phyloP scores from a whole-genome alignment of 176 grass and related monocot genomes.

The Alopecurus myosuroides region DNA sequence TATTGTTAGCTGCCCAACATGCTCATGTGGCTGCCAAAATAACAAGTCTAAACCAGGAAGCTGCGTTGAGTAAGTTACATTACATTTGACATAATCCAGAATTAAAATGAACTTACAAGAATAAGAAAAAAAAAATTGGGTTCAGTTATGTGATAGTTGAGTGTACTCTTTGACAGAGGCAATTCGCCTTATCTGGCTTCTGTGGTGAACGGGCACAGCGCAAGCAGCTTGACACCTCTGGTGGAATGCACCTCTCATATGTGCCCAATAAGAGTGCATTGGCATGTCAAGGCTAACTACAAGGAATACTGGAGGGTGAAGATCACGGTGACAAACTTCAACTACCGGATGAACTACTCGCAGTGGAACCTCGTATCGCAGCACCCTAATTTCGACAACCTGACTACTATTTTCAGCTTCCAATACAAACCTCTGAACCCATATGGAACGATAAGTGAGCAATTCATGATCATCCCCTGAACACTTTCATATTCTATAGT shows the following conservation, averaged over 20 bases:
- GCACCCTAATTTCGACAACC: constrained; percentile 80
- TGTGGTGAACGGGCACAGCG: constrained; percentile 32
- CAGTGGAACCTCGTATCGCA: constrained; percentile 86
- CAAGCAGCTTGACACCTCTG: constrained; percentile 47
- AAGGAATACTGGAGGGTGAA: constrained; percentile 80
- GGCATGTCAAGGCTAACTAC: constrained; percentile 90
- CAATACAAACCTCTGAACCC: constrained; percentile 56
- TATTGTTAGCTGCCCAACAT: constrained; percentile 67
- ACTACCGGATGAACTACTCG: constrained; percentile 79
- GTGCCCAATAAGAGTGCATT: constrained; percentile 92
- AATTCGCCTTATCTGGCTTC: constrained; percentile 64
- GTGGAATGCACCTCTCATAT: constrained; percentile 80
- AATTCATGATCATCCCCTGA: not conserved
- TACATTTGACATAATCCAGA: not conserved
- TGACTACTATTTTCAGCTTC: constrained; percentile 75
- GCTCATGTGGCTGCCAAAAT: constrained; percentile 74
- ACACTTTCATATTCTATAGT: not conserved
- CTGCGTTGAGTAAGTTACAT: constrained; percentile 63
- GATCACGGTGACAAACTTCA: constrained; percentile 68
- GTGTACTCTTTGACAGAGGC: constrained; percentile 37
- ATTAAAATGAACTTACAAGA: not conserved
- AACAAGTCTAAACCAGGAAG: constrained; percentile 58
- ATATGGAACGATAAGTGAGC: constrained; percentile 72
- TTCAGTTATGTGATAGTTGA: constrained; percentile 23
- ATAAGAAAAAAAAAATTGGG: not conserved